Conservation (phyloP, 2,329 filamentous ascomycete genomes). For the Ceratocystiopsis sp. region DNA sequence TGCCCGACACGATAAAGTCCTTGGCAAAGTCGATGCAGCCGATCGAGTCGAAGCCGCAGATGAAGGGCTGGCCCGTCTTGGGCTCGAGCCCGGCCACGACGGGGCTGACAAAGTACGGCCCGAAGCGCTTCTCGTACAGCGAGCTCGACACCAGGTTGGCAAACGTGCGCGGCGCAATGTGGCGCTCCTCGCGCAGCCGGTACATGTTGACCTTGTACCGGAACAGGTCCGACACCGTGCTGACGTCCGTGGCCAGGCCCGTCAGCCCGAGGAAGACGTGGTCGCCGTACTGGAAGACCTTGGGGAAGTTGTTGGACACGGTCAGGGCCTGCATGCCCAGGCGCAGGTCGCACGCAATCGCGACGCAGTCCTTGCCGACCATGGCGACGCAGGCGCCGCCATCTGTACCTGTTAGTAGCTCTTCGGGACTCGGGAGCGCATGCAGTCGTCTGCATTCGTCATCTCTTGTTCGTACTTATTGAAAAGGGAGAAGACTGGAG, state of each 20-base stretch:
- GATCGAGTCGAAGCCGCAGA: conserved; percentile 98
- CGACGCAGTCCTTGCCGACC: conserved; percentile 99
- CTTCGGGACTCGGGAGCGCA: too few species aligned
- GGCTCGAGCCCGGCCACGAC: conserved; percentile 91
- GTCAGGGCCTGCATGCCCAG: conserved; percentile 93
- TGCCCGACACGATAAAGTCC: conserved; percentile 97
- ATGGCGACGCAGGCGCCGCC: conserved; percentile 95
- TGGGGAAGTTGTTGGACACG: conserved; percentile 99
- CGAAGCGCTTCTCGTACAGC: conserved; percentile 91
- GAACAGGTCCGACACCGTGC: conserved; percentile 89
- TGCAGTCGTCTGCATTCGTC: too few species aligned
- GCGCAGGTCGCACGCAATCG: conserved; percentile 96
- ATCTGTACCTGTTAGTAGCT: conserved; percentile 24
- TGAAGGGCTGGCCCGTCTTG: conserved; percentile 88
- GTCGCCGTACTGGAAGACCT: conserved; percentile 95
- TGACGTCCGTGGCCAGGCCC: conserved; percentile 88
- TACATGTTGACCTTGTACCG: conserved; percentile 99
- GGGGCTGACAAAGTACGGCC: conserved; percentile 88
- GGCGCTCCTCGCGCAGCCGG: conserved; percentile 90
- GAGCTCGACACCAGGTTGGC: conserved; percentile 85
- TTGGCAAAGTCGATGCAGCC: conserved; percentile 99
- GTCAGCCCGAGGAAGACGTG: conserved; percentile 82
- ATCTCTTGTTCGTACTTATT: conserved; percentile 64
- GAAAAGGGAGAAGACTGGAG: conserved; percentile 74
- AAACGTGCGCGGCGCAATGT: conserved; percentile 87